Conservation (phyloP, 768 basidiomycete species). For the Russula ochroleuca region DNA sequence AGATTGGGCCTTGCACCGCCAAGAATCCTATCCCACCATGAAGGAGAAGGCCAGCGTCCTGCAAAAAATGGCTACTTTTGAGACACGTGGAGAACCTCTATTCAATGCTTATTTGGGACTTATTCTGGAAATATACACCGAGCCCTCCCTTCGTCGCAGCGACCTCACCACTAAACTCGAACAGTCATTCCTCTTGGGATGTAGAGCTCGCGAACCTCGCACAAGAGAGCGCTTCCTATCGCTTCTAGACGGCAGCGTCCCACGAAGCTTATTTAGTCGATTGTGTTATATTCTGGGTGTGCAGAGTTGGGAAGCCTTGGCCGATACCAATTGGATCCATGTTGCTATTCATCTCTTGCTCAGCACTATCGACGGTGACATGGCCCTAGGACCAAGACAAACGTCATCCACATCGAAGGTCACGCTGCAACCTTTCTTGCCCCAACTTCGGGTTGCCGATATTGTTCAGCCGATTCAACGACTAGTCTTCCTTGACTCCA, state of each 20-base stretch:
- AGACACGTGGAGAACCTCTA: slow-evolving; percentile 71
- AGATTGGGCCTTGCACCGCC: slow-evolving; percentile 84
- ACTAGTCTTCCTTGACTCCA: slow-evolving; percentile 73
- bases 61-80: slow-evolving; percentile 82
- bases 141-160: slow-evolving; percentile 77
- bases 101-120: slow-evolving; percentile 83
- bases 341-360: slow-evolving; percentile 86
- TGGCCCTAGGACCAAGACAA: slow-evolving; percentile 41
- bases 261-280: slow-evolving; percentile 74
- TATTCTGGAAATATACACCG: slow-evolving; percentile 92
- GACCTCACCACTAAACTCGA: slow-evolving; percentile 93
- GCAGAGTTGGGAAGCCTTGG: slow-evolving; percentile 91
- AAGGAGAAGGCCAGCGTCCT: slow-evolving; percentile 92
- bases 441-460: slow-evolving; percentile 44
- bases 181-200: slow-evolving; percentile 88
- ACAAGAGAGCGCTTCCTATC: slow-evolving; percentile 86
- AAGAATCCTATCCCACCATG: slow-evolving; percentile 84
- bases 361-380: slow-evolving; percentile 55
- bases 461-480: slow-evolving; percentile 77
- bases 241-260: slow-evolving; percentile 83
- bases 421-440: slow-evolving; percentile 37
- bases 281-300: slow-evolving; percentile 87
- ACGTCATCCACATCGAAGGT: slow-evolving; percentile 37
- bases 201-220: slow-evolving; percentile 71
- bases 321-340: slow-evolving; percentile 92